Evolutionary conservation across 2,329 filamentous ascomycete species (phyloP).

Genomic region (Trichoderma sp.): DNA sequence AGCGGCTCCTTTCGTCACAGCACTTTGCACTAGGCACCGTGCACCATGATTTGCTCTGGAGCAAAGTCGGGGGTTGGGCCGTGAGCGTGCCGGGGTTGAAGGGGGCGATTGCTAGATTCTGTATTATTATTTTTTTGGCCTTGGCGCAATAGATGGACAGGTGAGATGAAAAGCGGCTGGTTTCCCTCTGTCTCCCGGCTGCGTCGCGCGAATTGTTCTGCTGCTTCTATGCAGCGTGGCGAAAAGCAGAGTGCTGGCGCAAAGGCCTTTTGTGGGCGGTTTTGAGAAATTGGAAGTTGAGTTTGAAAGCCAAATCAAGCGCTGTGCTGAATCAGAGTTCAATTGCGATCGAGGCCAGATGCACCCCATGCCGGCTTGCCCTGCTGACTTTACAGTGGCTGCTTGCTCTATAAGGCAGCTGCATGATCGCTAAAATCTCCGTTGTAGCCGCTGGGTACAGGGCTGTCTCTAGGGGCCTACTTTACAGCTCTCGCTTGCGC

Average conservation of each 20-base stretch:
- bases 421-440: not conserved
- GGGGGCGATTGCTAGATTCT: not conserved
- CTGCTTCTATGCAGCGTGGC: not conserved
- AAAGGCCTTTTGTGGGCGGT: not conserved
- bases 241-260: constrained; percentile 3
- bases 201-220: not conserved
- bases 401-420: not conserved
- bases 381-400: constrained; percentile 16
- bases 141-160: not conserved
- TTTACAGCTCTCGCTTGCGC: not conserved
- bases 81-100: not conserved
- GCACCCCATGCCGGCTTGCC: not conserved
- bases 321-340: constrained; percentile 3
- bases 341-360: not conserved
- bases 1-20: constrained; percentile 26
- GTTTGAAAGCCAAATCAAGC: not conserved
- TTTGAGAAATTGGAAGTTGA: not conserved
- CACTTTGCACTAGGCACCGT: constrained; percentile 19
- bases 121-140: not conserved
- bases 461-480: not conserved
- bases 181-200: not conserved
- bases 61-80: constrained; percentile 18
- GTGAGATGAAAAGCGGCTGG: not conserved
- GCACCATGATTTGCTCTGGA: constrained; percentile 17
- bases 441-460: not conserved